Evolutionary conservation across 2,329 filamentous ascomycete species (phyloP).

Genomic region (Aureobasidium sp.): DNA sequence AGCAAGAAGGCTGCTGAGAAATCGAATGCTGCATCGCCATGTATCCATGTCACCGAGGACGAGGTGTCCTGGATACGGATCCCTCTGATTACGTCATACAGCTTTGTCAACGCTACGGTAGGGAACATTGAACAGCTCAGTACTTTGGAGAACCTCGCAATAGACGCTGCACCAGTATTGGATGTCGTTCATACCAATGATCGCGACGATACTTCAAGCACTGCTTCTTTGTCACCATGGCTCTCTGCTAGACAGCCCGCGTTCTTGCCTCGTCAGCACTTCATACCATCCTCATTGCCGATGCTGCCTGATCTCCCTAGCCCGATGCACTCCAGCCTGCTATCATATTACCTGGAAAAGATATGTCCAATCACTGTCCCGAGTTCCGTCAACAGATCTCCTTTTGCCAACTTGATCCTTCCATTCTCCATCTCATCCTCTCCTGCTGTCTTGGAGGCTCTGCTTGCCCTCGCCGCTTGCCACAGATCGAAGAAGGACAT

Average conservation of each 20-base stretch:
- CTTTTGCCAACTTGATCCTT: slow-evolving; percentile 33
- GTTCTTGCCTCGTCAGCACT: not conserved
- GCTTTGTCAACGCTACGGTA: slow-evolving; percentile 19
- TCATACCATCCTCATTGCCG: slow-evolving; percentile 14
- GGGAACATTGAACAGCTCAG: slow-evolving; percentile 15
- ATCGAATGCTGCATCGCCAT: slow-evolving; percentile 14
- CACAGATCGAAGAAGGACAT: slow-evolving; percentile 29
- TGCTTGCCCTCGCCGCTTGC: slow-evolving; percentile 33
- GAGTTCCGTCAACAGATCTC: slow-evolving; percentile 29
- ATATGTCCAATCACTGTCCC: slow-evolving; percentile 34
- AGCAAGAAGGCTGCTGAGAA: slow-evolving; percentile 19
- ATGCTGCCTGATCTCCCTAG: slow-evolving; percentile 25
- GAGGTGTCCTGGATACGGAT: slow-evolving; percentile 18
- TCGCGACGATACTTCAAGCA: slow-evolving; percentile 1
- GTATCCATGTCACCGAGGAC: slow-evolving; percentile 7
- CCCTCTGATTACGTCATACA: slow-evolving; percentile 19
- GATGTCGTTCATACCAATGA: not conserved
- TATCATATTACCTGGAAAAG: slow-evolving; percentile 35
- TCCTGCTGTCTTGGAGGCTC: slow-evolving; percentile 30
- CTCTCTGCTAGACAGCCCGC: slow-evolving; percentile 18
- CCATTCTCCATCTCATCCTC: slow-evolving; percentile 33
- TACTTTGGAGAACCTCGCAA: slow-evolving; percentile 5
- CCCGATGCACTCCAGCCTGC: slow-evolving; percentile 25
- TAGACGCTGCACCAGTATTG: not conserved
- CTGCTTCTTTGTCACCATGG: slow-evolving; percentile 14